Evolutionary conservation across 441 rosid species (phyloP).

Genomic region (Eugenia klotzschiana): DNA sequence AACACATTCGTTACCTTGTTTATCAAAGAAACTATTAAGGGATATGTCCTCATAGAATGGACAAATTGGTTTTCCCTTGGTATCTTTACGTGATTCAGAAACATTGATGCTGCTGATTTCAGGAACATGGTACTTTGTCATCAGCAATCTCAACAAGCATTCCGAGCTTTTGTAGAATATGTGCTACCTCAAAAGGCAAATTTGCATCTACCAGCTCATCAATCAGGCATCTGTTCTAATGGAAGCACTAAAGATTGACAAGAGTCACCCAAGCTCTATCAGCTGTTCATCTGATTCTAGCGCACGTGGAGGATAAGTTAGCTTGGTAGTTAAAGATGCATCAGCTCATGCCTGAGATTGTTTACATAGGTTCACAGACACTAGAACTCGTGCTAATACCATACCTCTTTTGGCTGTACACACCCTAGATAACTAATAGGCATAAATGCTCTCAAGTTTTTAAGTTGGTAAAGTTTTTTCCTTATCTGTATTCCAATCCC

Average conservation of each 20-base stretch:
- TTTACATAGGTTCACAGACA: neutral
- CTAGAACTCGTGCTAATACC: neutral
- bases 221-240: neutral
- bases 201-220: neutral
- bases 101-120: neutral
- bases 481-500: neutral
- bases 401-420: neutral
- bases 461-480: neutral
- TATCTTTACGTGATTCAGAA: neutral
- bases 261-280: neutral
- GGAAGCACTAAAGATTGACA: neutral
- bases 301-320: neutral
- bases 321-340: neutral
- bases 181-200: neutral
- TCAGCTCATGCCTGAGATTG: neutral
- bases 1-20: neutral
- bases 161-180: neutral
- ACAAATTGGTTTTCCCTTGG: neutral
- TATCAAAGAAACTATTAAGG: neutral
- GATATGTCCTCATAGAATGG: neutral
- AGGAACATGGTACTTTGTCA: neutral
- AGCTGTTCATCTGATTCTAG: neutral
- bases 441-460: neutral
- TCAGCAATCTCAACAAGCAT: neutral
- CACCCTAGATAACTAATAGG: neutral